phyloP scores from a whole-genome alignment of 1,139 yeast species.

The Pneumocystis oryctolagi region DNA sequence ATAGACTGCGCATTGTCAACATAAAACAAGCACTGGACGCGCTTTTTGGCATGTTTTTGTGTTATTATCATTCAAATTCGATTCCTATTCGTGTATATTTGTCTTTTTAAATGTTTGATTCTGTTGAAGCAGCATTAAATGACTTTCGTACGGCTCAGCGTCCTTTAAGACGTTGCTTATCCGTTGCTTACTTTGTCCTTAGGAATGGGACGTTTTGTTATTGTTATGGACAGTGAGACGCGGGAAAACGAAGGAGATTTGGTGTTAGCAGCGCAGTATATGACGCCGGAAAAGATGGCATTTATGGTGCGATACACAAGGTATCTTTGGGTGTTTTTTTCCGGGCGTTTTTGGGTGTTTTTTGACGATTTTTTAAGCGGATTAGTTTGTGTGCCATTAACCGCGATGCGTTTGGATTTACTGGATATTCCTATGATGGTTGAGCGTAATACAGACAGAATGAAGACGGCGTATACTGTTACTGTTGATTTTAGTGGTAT shows the following conservation, averaged over 20 bases:
- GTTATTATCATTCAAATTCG: not conserved
- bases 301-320: conserved; percentile 62
- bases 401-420: conserved; percentile 61
- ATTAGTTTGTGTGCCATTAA: conserved; percentile 81
- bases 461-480: conserved; percentile 92
- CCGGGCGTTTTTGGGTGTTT: not conserved
- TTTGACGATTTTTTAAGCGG: conserved; percentile 39
- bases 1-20: too few species aligned
- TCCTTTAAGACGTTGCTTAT: too few species aligned
- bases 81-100: not conserved
- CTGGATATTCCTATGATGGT: conserved; percentile 73
- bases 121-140: not conserved
- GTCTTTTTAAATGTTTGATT: conserved; percentile 5
- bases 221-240: conserved; percentile 90
- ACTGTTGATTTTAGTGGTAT: conserved; percentile 57
- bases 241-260: conserved; percentile 97
- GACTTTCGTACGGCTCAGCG: not conserved
- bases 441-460: conserved; percentile 56
- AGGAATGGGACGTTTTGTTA: conserved; percentile 71
- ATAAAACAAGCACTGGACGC: too few species aligned
- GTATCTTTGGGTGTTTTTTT: not conserved
- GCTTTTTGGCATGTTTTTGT: too few species aligned
- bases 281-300: conserved; percentile 83
- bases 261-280: conserved; percentile 72
- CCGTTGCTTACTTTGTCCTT: conserved; percentile 1